Evolutionary conservation across 495 filamentous ascomycete genomes (phyloP).

Genomic region (Xylaria nigripes): DNA sequence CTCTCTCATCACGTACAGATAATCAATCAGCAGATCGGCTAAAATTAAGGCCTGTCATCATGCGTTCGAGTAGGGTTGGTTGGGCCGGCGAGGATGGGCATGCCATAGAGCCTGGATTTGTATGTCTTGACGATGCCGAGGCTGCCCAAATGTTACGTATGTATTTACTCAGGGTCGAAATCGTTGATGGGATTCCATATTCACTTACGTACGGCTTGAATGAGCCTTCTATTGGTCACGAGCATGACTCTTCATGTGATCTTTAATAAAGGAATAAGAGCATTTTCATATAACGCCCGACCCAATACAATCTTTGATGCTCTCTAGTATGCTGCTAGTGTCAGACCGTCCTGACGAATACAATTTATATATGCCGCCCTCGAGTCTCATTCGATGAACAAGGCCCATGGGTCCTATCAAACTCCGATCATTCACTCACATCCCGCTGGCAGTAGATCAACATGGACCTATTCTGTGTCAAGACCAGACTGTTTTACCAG

Average conservation of each 20-base stretch:
- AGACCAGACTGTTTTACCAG: slow-evolving; percentile 43
- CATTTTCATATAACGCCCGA: too few species aligned
- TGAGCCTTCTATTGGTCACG: not conserved
- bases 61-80: not conserved
- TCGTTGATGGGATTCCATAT: not conserved
- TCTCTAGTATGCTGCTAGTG: not conserved
- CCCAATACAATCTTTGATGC: too few species aligned
- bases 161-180: too few species aligned
- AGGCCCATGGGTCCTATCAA: not conserved
- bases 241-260: not conserved
- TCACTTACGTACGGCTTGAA: not conserved
- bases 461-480: slow-evolving; percentile 23
- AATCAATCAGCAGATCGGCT: not conserved
- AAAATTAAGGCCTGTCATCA: too few species aligned
- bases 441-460: not conserved
- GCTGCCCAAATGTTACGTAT: not conserved
- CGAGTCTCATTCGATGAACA: not conserved
- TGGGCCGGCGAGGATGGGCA: not conserved
- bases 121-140: not conserved
- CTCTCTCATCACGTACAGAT: not conserved
- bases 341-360: not conserved
- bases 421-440: not conserved
- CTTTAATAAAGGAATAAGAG: not conserved
- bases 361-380: not conserved
- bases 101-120: too few species aligned